Conservation (phyloP, 2,329 filamentous ascomycete genomes). For the Diaporthe ampelina region DNA sequence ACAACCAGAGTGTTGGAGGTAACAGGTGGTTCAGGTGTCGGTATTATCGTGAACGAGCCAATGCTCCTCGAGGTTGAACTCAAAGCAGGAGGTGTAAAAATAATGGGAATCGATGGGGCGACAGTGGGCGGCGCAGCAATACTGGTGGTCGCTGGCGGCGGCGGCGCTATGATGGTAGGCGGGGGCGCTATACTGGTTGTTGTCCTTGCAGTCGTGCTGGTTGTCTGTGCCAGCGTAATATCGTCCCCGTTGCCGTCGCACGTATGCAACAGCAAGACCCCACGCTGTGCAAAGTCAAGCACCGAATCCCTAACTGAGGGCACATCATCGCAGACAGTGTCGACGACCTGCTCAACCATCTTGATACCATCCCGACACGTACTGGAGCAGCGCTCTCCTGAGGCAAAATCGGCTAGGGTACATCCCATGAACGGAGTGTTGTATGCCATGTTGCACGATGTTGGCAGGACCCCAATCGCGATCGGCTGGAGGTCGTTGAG, state of each 20-base stretch:
- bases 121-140: slow-evolving; percentile 10
- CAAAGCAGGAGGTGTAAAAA: slow-evolving; percentile 18
- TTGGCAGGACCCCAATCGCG: slow-evolving; percentile 52
- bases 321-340: slow-evolving; percentile 80
- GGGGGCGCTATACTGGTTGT: slow-evolving; percentile 6
- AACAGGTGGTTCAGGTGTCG: background rate
- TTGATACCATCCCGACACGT: slow-evolving; percentile 70
- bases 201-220: slow-evolving; percentile 27
- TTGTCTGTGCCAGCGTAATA: slow-evolving; percentile 33
- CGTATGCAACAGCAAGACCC: slow-evolving; percentile 23
- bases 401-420: slow-evolving; percentile 52
- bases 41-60: slow-evolving; percentile 34
- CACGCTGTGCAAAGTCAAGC: slow-evolving; percentile 47
- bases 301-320: slow-evolving; percentile 61
- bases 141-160: background rate
- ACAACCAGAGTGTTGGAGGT: slow-evolving; percentile 9
- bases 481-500: slow-evolving; percentile 59
- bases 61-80: slow-evolving; percentile 19
- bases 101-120: slow-evolving; percentile 9
- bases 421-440: slow-evolving; percentile 57
- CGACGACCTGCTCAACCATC: slow-evolving; percentile 81
- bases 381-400: slow-evolving; percentile 54
- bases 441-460: slow-evolving; percentile 58
- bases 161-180: background rate
- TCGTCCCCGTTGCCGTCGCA: slow-evolving; percentile 32